phyloP scores from a whole-genome alignment of 306 rosid species.

The Prunus salicina region DNA sequence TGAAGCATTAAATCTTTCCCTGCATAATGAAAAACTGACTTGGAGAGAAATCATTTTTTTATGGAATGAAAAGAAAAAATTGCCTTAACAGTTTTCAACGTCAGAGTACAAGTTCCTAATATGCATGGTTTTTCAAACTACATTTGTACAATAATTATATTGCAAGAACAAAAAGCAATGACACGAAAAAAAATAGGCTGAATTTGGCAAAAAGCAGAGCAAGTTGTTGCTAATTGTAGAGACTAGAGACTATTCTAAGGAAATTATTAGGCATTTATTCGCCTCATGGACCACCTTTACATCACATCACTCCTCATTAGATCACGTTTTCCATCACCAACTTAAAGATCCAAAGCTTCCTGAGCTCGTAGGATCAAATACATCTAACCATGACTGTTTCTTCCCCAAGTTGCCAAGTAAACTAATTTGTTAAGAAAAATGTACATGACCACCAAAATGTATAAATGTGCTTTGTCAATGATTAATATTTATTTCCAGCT shows the following conservation, averaged over 20 bases:
- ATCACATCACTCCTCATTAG: background rate
- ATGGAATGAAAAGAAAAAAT: background rate
- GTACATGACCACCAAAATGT: background rate
- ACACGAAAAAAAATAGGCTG: background rate
- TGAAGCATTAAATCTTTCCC: background rate
- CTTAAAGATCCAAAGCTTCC: background rate
- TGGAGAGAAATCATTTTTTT: background rate
- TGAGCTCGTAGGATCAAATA: background rate
- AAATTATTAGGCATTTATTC: background rate
- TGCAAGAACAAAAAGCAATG: background rate
- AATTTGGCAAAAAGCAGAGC: background rate
- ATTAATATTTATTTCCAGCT: background rate
- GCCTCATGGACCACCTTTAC: background rate
- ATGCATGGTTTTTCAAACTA: background rate
- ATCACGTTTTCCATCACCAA: background rate
- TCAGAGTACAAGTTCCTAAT: background rate
- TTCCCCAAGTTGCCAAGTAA: background rate
- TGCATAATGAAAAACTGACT: background rate
- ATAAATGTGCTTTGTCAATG: background rate
- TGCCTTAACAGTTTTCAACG: background rate
- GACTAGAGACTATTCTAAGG: background rate
- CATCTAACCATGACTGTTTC: background rate
- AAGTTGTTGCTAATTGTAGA: background rate
- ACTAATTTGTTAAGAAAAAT: background rate
- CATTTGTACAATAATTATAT: background rate